phyloP scores from a whole-genome alignment of 2,329 filamentous ascomycete species.

The Chrysoporthe austroafricana region DNA sequence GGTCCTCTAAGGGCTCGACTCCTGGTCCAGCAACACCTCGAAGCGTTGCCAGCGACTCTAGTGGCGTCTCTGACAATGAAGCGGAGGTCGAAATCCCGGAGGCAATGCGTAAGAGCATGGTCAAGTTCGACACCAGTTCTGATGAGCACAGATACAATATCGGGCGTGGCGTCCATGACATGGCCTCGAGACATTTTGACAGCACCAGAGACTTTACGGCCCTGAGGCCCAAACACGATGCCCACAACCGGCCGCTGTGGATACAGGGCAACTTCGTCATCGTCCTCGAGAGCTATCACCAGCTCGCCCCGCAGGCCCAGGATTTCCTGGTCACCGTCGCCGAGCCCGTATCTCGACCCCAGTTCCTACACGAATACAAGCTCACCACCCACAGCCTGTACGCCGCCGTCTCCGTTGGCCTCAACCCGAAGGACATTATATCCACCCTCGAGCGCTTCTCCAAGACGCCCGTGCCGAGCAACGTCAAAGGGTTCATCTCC shows the following conservation, averaged over 20 bases:
- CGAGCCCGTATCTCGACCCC: conserved; percentile 85
- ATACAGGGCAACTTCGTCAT: conserved; percentile 74
- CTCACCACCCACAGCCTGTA: conserved; percentile 90
- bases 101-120: conserved; percentile 61
- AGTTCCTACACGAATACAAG: conserved; percentile 88
- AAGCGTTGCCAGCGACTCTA: conserved; percentile 51
- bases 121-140: conserved; percentile 60
- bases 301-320: conserved; percentile 81
- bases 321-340: conserved; percentile 93
- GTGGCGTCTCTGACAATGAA: conserved; percentile 43
- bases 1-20: conserved; percentile 61
- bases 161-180: conserved; percentile 32
- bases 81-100: conserved; percentile 57
- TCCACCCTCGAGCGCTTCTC: conserved; percentile 82
- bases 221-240: conserved; percentile 82
- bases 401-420: conserved; percentile 86
- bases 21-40: conserved; percentile 64
- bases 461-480: conserved; percentile 80
- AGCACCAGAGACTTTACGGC: conserved; percentile 72
- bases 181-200: conserved; percentile 39
- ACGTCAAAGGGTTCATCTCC: conserved; percentile 76
- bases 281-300: conserved; percentile 89
- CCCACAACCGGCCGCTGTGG: conserved; percentile 88
- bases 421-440: conserved; percentile 85
- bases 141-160: conserved; percentile 43